phyloP scores from a whole-genome alignment of 2,329 filamentous ascomycete genomes.

The Alternaria brassicae region DNA sequence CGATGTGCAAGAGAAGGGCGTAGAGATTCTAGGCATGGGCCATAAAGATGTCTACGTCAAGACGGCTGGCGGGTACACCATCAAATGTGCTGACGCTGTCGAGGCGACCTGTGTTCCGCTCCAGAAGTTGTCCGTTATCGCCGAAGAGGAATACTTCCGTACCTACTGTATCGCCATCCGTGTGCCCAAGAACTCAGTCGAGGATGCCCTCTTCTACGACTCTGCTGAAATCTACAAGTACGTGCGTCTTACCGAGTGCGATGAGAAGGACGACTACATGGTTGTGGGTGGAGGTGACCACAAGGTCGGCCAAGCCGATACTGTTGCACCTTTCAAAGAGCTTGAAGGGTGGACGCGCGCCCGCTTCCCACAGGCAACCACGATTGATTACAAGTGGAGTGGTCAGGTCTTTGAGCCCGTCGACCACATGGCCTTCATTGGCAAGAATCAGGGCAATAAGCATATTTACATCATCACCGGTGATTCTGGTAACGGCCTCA shows the following conservation, averaged over 20 bases:
- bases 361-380: constrained; percentile 59
- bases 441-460: constrained; percentile 61
- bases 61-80: constrained; percentile 57
- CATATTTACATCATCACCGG: constrained; percentile 64
- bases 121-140: constrained; percentile 62
- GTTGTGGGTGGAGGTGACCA: constrained; percentile 65
- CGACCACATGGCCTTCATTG: constrained; percentile 64
- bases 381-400: constrained; percentile 64
- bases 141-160: constrained; percentile 61
- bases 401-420: constrained; percentile 65
- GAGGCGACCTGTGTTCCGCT: constrained; percentile 64
- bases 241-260: constrained; percentile 61
- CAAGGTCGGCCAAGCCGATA: constrained; percentile 63
- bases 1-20: constrained; percentile 58
- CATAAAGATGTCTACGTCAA: constrained; percentile 57
- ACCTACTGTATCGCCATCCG: constrained; percentile 65
- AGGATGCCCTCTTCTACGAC: constrained; percentile 65
- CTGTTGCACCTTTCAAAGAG: constrained; percentile 57
- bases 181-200: constrained; percentile 60
- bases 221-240: constrained; percentile 64
- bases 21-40: constrained; percentile 55
- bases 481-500: constrained; percentile 65
- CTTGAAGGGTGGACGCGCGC: constrained; percentile 62
- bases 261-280: constrained; percentile 62
- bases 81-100: constrained; percentile 59